Base-by-base conservation (phyloP, 2,329 filamentous ascomycete species). In the Fusarium dlaminii region DNA sequence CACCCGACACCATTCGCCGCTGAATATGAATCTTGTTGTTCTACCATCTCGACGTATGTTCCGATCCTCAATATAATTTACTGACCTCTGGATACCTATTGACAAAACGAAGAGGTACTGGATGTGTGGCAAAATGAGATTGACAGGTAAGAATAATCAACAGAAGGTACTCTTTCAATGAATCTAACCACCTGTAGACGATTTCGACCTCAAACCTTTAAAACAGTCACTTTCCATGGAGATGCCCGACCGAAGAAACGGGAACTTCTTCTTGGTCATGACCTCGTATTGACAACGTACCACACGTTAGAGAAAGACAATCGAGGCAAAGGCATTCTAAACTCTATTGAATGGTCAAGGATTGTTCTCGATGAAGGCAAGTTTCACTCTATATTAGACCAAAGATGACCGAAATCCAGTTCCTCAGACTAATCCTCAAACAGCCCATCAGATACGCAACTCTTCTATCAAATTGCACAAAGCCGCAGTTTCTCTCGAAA, bases 1-100 rank as follows among this genome's bases (percentile, higher is more conserved):
- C 0, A 0, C 3, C n/a, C 0, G 1, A 0, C 1, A 59, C 1
- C 0, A 27, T n/a, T 0, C 3, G 7, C 2, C 4, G 1, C 1
- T 12, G 12, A 18, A 4, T 3, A 27, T 10, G 0, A 36, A 39
- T 3, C 52, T 68, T 6, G 1, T 66, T 30, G 54, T 66, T 13
- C 4, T 68, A 1, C 48, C 66, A 7, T 68, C 66, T 37, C 22
- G 54, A 32, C 66, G 65, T 68, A 39, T 1, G 51, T 36, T 32
- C 8, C 5, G 2, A 1, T 20, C 42, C 17, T n/a, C n/a, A n/a
- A n/a, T n/a, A n/a, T n/a, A n/a, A n/a, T n/a, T n/a, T n/a, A n/a
- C n/a, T n/a, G n/a, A n/a, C n/a, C n/a, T n/a, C n/a, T n/a, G n/a
- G n/a, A n/a, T n/a, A n/a, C n/a, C n/a, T n/a, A n/a, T n/a, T n/a